phyloP scores from a whole-genome alignment of 106 monocot species.

The Acorus calamus region DNA sequence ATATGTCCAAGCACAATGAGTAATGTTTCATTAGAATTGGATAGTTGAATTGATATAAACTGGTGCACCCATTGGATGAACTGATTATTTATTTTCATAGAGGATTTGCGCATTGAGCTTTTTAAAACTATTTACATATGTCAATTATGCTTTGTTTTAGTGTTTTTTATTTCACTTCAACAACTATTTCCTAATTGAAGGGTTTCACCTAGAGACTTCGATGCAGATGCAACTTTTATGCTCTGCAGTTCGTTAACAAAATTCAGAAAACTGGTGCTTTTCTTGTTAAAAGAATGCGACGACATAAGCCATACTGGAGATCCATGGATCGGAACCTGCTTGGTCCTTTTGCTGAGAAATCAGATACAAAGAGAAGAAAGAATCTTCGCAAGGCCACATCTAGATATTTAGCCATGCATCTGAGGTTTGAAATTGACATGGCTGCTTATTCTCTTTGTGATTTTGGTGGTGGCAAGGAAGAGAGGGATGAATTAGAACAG shows the following conservation, averaged over 20 bases:
- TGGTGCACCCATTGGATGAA: too few relatives aligned
- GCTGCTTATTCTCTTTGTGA: conserved; percentile 94
- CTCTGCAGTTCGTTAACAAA: conserved; percentile 66
- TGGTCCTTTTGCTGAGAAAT: conserved; percentile 37
- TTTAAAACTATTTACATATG: too few relatives aligned
- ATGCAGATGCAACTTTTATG: conserved; percentile 98
- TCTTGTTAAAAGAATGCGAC: conserved; percentile 73
- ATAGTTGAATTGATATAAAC: too few relatives aligned
- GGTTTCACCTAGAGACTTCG: conserved; percentile 51
- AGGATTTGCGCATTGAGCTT: too few relatives aligned
- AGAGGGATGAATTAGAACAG: conserved; percentile 81
- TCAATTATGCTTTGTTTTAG: too few relatives aligned
- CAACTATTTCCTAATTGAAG: too few relatives aligned
- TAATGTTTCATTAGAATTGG: too few relatives aligned
- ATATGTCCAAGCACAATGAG: too few relatives aligned
- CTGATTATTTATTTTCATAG: too few relatives aligned
- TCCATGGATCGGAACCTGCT: conserved; percentile 60
- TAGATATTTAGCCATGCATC: conserved; percentile 85
- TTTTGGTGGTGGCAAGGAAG: conserved; percentile 96
- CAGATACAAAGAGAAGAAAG: conserved; percentile 12
- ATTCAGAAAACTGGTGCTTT: conserved; percentile 85
- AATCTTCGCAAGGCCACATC: conserved; percentile 10
- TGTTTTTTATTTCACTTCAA: too few relatives aligned
- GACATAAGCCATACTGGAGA: conserved; percentile 16
- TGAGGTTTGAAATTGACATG: conserved; percentile 99